Base-by-base conservation (phyloP, 202 grass and related monocot genomes). In the Zizania palustris region DNA sequence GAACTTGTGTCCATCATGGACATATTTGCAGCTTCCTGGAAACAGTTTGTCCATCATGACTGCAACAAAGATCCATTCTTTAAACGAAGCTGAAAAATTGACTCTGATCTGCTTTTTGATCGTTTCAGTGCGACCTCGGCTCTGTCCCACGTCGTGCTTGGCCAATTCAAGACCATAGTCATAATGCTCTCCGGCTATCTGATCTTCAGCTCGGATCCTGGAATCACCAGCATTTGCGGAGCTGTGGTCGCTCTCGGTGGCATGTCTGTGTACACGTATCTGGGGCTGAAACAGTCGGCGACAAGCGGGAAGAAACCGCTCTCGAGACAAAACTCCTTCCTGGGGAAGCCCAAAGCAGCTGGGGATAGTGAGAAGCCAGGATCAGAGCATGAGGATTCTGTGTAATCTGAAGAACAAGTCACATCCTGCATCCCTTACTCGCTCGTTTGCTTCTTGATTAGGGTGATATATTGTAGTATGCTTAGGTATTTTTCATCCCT, bases 191-290 rank as follows among this genome's bases (percentile, higher is more conserved):
- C 68, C 21, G 91, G 93, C 16, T 97, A 91, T 73, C 63, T 93
- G 67, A 53, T 92, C 56, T 97, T 97, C 56, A 78, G 83, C 73
- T 91, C 93, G 11, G 93, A 97, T 60, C 93, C 93, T 11, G 93
- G 93, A 45, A 56, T 86, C 51, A 77, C 84, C 76, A 97, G 91
- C 77, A 58, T 97, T 5, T 93, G 80, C 50, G 93, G 93, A 61
- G 93, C 91, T 44, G 39, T 93, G 3, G 48, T 90, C 45, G 93
- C 91, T 48, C 84, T 97, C 20, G 74, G 86, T 6, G 93, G 91
- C 65, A 93, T 97, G 94, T 93, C 94, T 35, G 76, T 85, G 75
- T 97, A 97, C 82, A 90, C 94, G 11, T 93, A 93, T 60, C 86
- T 93, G 43, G 88, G 90, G n/a, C 44, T 92, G 71, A 84, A 67